These are phyloP conservation scores for Zoysia matrella DNA, from an alignment of 202 grass and related monocot species.

Conservation along the genomic window DNA sequence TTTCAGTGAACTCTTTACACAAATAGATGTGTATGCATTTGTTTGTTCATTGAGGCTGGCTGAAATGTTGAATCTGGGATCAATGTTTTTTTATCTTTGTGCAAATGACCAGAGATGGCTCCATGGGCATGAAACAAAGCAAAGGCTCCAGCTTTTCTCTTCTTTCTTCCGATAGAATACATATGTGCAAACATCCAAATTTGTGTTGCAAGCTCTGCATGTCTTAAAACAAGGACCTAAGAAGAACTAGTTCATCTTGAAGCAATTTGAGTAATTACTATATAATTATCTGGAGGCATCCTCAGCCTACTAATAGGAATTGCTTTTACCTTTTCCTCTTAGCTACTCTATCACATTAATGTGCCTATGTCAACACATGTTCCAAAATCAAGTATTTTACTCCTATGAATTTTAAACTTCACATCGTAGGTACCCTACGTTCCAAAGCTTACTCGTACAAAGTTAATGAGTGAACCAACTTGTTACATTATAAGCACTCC, in stretches of 20 bases:
- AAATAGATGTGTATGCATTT: background rate
- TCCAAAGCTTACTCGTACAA: conserved; percentile 7
- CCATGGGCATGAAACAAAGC: conserved; percentile 58
- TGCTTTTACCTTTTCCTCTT: conserved; percentile 58
- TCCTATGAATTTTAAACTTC: conserved; percentile 34
- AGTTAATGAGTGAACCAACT: background rate
- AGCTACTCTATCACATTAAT: conserved; percentile 55
- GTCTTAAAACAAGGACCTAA: conserved; percentile 62
- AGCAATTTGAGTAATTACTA: conserved; percentile 31
- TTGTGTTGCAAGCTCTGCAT: conserved; percentile 59
- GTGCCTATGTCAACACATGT: conserved; percentile 21
- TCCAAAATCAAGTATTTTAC: conserved; percentile 14
- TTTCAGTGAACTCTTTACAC: background rate
- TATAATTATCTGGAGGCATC: conserved; percentile 32
- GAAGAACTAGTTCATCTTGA: conserved; percentile 35
- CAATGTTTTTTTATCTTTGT: conserved; percentile 62
- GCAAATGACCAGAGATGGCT: conserved; percentile 45
- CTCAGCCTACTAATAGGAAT: conserved; percentile 37
- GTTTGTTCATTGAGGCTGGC: conserved; percentile 27
- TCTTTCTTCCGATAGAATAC: conserved; percentile 55
- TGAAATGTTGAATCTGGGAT: conserved; percentile 57
- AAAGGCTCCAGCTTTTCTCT: conserved; percentile 38
- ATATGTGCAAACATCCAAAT: conserved; percentile 41
- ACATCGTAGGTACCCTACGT: conserved; percentile 1
- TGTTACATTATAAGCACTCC: background rate